Evolutionary conservation across 352 stramenopile species (phyloP), one percentile per base, ranked within the genome.

Genomic region (Phytophthora sp.): DNA sequence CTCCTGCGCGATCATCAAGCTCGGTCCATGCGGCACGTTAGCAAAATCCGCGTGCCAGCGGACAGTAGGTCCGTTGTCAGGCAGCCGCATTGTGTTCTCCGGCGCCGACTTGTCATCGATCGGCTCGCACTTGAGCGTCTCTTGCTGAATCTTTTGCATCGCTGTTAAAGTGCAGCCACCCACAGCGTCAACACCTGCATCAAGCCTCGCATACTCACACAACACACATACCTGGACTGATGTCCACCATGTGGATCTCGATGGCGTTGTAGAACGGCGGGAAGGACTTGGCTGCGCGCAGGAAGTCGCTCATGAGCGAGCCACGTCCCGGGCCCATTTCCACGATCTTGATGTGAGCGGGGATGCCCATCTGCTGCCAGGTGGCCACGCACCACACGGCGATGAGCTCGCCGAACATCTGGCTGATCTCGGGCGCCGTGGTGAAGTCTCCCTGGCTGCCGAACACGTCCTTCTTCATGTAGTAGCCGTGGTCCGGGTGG

Each of bases 381-480:
- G 86, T 96, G 9, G 87, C 89, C 23, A 97, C 82, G 63, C 89
- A 97, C 94, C 94, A 98, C 10, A 98, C 69, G 26, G 87, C 87
- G 53, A 98, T 79, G 31, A 98, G 75, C 66, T 98, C 94, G 46
- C 94, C 92, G 66, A 98, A 98, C 74, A 97, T 95, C 57, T 97
- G 91, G 35, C 77, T 96, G 66, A 98, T 97, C 76, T 98, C 94
- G 2, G 94, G 94, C 12, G 94, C 92, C 1, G 94, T 98, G 26
- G 94, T 96, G 74, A 98, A 98, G 78, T 98, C 92, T 56, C 91
- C 92, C 43, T 94, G 76, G 26, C 69, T 83, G 30, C 94, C 94
- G 67, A 98, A 96, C 48, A 97, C 86, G 57, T 97, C 87, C 34
- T 88, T 87, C 66, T 96, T 95, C 75, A 97, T 98, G 80, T 99